Evolutionary conservation across 441 rosid genomes (phyloP), one percentile per base, ranked within the genome.

Genomic region (Adansonia grandidieri): DNA sequence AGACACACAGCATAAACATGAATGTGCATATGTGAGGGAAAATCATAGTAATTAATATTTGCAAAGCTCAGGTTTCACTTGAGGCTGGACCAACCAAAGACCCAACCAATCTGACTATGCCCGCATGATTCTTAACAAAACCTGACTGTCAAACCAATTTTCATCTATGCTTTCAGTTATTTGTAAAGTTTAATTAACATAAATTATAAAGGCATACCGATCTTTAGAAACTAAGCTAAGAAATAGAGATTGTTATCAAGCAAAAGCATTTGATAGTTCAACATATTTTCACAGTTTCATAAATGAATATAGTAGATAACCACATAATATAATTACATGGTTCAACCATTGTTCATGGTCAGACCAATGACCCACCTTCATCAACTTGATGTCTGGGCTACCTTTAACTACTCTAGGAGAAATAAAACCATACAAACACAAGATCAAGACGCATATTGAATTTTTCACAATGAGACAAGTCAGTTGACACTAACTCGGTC

Each of bases 11-110:
- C 24, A 68, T 32, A 42, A 48, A 17, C 19, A 63, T 56, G 48
- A 20, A 74, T 28, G 45, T 71, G 42, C 57, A 58, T 22, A 44
- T 61, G 79, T n/a, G 73, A 74, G 32, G 72, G 68, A 73, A 50
- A 58, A 58, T 66, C 10, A 58, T 14, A 56, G 50, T 40, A 54
- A 56, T 19, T 17, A 53, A 53, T 71, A 64, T 64, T 64, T 56
- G 22, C 28, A 48, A 40, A 72, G n/a, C 64, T 32, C 63, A 71
- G 48, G 65, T 40, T 53, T 53, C 48, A 28, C 62, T 28, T 53
- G 62, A 53, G 9, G 48, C 15, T 9, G 19, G n/a, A 53, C 75
- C 75, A 53, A 53, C 24, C 75, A 51, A 71, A 42, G 1, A 40
- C 37, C 64, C 64, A 60, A 22, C n/a, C 65, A 22, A 24, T 61